phyloP scores from a whole-genome alignment of 2,329 filamentous ascomycete genomes.

The Verticillium longisporum region DNA sequence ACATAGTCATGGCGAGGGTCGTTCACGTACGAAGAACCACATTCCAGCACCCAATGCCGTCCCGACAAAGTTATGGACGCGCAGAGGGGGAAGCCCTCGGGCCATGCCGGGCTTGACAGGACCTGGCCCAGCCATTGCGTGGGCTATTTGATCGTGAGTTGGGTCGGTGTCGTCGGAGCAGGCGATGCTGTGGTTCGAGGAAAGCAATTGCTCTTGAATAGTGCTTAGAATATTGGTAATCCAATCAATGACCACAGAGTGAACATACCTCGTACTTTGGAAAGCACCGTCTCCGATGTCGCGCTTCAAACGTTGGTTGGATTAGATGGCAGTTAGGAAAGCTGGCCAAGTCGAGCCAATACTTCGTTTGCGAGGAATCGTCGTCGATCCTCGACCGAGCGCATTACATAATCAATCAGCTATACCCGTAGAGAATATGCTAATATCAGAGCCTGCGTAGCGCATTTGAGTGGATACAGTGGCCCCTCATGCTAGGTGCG shows the following conservation, averaged over 20 bases:
- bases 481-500: no score
- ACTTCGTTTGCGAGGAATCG: no score
- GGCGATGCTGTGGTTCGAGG: not conserved
- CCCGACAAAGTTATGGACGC: constrained; percentile 75
- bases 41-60: constrained; percentile 89
- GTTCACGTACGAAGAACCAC: constrained; percentile 83
- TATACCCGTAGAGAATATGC: no score
- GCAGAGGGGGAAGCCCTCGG: constrained; percentile 8
- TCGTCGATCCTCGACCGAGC: not conserved
- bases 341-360: not conserved
- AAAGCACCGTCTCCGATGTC: not conserved
- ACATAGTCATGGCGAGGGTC: not conserved
- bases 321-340: not conserved
- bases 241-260: no score
- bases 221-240: no score
- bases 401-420: not conserved
- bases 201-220: not conserved
- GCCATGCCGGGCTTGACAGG: constrained; percentile 16
- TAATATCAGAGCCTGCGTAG: no score
- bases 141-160: not conserved
- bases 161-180: constrained; percentile 2
- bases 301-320: not conserved
- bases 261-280: not conserved
- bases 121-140: constrained; percentile 14
- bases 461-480: no score